Percentiles rank a stretch among this genome's conserved stretches.
Evolutionary conservation across 1,284 basidiomycete genomes (phyloP).

Genomic region (Puccinia sorghi): DNA sequence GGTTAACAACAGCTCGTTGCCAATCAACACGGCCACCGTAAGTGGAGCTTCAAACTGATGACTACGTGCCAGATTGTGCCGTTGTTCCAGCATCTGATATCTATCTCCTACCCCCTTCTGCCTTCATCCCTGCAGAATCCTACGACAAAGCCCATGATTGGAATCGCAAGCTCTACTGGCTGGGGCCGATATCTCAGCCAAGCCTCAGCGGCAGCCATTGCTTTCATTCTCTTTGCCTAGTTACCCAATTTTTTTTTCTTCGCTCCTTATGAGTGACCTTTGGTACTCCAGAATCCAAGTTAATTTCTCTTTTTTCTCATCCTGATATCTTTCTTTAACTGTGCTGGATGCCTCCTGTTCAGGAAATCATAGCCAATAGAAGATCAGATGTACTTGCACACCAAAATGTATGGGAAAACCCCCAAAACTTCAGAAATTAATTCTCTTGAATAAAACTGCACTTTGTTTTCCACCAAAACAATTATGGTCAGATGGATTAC

Average conservation of each 20-base stretch:
- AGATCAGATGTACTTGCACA: too few species aligned
- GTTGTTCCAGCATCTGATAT: not conserved
- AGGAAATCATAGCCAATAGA: too few species aligned
- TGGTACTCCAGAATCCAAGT: too few species aligned
- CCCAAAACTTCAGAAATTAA: too few species aligned
- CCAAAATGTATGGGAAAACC: too few species aligned
- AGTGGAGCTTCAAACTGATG: not conserved
- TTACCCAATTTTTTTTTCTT: not conserved
- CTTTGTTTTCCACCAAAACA: too few species aligned
- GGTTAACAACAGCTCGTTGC: not conserved
- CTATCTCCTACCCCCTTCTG: not conserved
- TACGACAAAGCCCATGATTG: not conserved
- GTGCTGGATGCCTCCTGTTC: too few species aligned
- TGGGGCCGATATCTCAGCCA: not conserved
- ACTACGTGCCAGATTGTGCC: not conserved
- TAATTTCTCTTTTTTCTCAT: too few species aligned
- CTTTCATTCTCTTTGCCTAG: not conserved
- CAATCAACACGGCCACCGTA: not conserved
- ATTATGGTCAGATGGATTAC: too few species aligned
- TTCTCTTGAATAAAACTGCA: too few species aligned
- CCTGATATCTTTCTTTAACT: too few species aligned
- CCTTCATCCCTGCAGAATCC: not conserved
- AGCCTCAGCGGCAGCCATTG: conserved; percentile 3
- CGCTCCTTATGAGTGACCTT: not conserved
- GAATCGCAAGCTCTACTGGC: not conserved